Base-by-base conservation (phyloP, 495 filamentous ascomycete species). In the Daldinia vernicosa region DNA sequence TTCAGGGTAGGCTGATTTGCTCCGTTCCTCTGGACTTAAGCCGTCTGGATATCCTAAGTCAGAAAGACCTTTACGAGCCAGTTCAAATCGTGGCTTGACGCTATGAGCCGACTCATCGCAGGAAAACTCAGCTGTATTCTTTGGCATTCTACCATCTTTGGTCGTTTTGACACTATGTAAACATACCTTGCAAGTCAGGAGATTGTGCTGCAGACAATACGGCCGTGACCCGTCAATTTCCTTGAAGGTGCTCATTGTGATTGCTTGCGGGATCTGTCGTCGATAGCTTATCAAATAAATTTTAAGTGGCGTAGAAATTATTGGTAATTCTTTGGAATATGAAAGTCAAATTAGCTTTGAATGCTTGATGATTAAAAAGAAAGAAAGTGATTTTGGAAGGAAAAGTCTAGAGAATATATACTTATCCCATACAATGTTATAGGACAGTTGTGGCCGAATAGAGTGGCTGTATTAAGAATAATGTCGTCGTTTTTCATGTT, bases 141-240 rank as follows among this genome's bases (percentile, higher is more conserved):
- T 5, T 1, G 53, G 39, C 9, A 52, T 52, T 0, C 0, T 5
- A 2, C 64, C 58, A 12, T 15, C 3, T 1, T 47, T 14, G 17
- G 8, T 12, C 0, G 28, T 14, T 11, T 71, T 66, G 24, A 71
- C 61, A 33, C 58, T 62, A 47, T 71, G 68, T 11, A 71, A 15
- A 28, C 68, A 71, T 51, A 17, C 4, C 15, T 27, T 24, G 15
- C 68, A 71, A 26, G 57, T 66, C 4, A 66, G 19, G 19, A 24
- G 63, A 12, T 3, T 19, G n/a, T 71, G 68, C 15, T 6, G 0
- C n/a, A 19, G 6, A 32, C 68, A 71, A 17, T 17, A 22, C 26
- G 60, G 19, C n/a, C 12, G 22, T 24, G 17, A 4, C 15, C n/a
- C 35, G 11, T 6, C 33, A 11, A 33, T 14, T 0, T 15, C 22